Conservation (phyloP, 2,329 filamentous ascomycete genomes). For the Allantophomopsis lycopodina region DNA sequence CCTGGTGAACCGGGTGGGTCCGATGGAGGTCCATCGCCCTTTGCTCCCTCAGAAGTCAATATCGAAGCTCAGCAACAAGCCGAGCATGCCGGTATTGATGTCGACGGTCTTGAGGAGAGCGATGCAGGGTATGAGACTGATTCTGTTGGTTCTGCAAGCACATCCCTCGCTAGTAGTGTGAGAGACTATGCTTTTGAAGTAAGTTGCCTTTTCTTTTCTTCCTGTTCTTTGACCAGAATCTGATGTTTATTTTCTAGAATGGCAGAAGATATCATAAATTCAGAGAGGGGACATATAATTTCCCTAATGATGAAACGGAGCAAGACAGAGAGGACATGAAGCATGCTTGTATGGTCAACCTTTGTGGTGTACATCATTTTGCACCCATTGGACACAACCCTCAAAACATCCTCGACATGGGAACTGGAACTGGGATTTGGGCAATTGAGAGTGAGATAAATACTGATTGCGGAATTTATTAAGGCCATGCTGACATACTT, state of each 20-base stretch:
- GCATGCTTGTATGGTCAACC: conserved; percentile 15
- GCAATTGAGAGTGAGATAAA: conserved; percentile 14
- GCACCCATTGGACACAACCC: conserved; percentile 12
- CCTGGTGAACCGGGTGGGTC: too few relatives aligned
- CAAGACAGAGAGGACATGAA: conserved; percentile 41
- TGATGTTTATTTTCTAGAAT: conserved; percentile 28
- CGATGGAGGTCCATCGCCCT: too few relatives aligned
- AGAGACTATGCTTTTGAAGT: conserved; percentile 26
- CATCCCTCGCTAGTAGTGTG: conserved; percentile 19
- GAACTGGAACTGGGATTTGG: conserved; percentile 26
- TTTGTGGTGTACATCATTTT: conserved; percentile 7
- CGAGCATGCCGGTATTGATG: too few relatives aligned
- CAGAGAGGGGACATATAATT: conserved; percentile 38
- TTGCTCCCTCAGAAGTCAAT: too few relatives aligned
- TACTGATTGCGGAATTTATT: neutral
- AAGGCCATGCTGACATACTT: conserved; percentile 1
- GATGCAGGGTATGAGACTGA: conserved; percentile 17
- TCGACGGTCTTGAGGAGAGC: neutral
- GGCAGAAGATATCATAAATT: conserved; percentile 44
- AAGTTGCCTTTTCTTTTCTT: too few relatives aligned
- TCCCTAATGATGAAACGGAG: conserved; percentile 46
- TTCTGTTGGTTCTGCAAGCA: conserved; percentile 8
- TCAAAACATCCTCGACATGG: conserved; percentile 23
- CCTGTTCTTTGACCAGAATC: too few relatives aligned
- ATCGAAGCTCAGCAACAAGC: too few relatives aligned